Evolutionary conservation across 768 basidiomycete species (phyloP).

Genomic region (Tylopilus sp.): DNA sequence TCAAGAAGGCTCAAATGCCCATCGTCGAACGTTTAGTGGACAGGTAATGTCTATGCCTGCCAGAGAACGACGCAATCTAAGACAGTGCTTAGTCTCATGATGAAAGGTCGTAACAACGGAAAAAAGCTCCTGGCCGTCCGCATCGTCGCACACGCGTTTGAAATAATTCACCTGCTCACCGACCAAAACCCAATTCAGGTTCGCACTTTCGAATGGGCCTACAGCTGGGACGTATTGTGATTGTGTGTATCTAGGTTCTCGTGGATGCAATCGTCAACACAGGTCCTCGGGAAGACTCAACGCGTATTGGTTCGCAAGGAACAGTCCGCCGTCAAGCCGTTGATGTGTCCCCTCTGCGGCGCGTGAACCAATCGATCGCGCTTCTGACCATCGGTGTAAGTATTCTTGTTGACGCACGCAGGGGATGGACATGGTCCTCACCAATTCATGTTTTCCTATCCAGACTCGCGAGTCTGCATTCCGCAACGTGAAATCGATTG

Average conservation of each 20-base stretch:
- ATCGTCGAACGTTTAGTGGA: conserved; percentile 99
- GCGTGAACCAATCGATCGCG: conserved; percentile 96
- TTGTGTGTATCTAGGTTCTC: conserved; percentile 58
- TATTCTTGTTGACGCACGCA: conserved; percentile 3
- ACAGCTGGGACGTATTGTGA: not conserved
- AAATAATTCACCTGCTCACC: conserved; percentile 99
- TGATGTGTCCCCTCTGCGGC: conserved; percentile 96
- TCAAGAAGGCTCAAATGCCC: conserved; percentile 99
- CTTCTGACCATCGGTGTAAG: conserved; percentile 95
- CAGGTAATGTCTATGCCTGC: conserved; percentile 50
- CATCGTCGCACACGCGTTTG: conserved; percentile 98
- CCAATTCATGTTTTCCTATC: not conserved
- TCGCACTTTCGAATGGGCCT: conserved; percentile 16
- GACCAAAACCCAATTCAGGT: conserved; percentile 99
- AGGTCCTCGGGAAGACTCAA: conserved; percentile 98
- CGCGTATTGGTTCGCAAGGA: conserved; percentile 99
- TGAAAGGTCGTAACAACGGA: conserved; percentile 99
- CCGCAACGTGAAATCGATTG: conserved; percentile 99
- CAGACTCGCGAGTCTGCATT: conserved; percentile 99
- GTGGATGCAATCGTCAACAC: conserved; percentile 99
- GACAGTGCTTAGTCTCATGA: conserved; percentile 80
- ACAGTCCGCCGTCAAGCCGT: conserved; percentile 99
- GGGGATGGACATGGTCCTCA: not conserved
- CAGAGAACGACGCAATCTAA: not conserved
- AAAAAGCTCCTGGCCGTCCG: conserved; percentile 99